Evolutionary conservation across 805 yeast species (phyloP).

Genomic region (Barnettozyma salicaria): DNA sequence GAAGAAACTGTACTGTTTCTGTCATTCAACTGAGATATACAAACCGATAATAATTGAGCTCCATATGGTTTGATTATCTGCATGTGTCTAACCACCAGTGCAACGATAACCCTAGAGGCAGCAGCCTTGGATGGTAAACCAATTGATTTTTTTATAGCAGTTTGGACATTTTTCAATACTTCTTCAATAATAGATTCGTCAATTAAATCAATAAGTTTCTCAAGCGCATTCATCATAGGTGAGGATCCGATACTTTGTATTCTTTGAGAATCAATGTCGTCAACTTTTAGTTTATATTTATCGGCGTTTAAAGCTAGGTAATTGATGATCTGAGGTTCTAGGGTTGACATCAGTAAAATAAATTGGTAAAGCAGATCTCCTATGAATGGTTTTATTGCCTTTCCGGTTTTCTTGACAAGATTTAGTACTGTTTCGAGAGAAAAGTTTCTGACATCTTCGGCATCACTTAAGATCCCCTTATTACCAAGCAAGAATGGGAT

Average conservation of each 20-base stretch:
- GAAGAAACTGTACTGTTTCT: slow-evolving; percentile 66
- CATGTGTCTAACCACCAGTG: slow-evolving; percentile 54
- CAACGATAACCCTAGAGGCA: slow-evolving; percentile 67
- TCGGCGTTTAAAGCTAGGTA: slow-evolving; percentile 84
- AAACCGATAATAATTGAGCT: slow-evolving; percentile 53
- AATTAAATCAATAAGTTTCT: slow-evolving; percentile 53
- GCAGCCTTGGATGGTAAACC: slow-evolving; percentile 92
- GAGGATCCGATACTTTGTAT: slow-evolving; percentile 68
- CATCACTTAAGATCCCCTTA: slow-evolving; percentile 76
- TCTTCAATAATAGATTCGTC: slow-evolving; percentile 38
- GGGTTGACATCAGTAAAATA: slow-evolving; percentile 66
- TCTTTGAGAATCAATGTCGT: slow-evolving; percentile 73
- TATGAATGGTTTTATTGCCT: slow-evolving; percentile 57
- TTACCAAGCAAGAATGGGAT: slow-evolving; percentile 77
- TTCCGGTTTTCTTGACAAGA: slow-evolving; percentile 59
- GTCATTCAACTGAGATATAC: slow-evolving; percentile 57
- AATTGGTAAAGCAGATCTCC: slow-evolving; percentile 66
- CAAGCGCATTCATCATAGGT: slow-evolving; percentile 86
- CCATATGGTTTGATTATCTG: slow-evolving; percentile 43
- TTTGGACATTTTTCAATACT: slow-evolving; percentile 42
- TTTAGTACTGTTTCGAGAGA: slow-evolving; percentile 71
- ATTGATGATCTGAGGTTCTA: slow-evolving; percentile 88
- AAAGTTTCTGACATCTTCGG: slow-evolving; percentile 75
- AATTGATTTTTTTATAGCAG: slow-evolving; percentile 60
- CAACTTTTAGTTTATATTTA: slow-evolving; percentile 67